phyloP scores from a whole-genome alignment of 164 flowering plant genomes.

The Liriodendron chinense region DNA sequence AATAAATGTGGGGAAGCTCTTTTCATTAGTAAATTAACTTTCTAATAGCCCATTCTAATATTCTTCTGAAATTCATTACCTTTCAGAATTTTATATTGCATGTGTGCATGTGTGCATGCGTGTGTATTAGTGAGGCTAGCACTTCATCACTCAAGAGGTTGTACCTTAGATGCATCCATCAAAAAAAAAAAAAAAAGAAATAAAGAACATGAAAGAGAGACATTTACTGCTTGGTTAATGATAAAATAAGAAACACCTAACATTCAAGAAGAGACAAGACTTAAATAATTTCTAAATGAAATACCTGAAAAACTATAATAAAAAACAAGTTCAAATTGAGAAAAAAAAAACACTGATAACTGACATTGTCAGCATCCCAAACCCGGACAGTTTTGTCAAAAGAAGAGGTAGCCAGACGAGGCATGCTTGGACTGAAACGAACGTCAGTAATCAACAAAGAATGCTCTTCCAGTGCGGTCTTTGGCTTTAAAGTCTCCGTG shows the following conservation, averaged over 20 bases:
- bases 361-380: constrained; percentile 80
- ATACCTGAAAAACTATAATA: not conserved
- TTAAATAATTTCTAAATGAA: not conserved
- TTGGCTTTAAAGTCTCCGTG: constrained; percentile 48
- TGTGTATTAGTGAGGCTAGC: too few relatives aligned
- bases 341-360: constrained; percentile 12
- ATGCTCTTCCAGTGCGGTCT: constrained; percentile 73
- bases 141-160: too few relatives aligned
- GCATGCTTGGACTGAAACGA: constrained; percentile 68
- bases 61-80: too few relatives aligned
- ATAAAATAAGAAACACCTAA: not conserved
- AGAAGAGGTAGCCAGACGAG: constrained; percentile 75
- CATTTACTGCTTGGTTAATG: too few relatives aligned
- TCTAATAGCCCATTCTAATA: too few relatives aligned
- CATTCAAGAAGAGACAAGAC: not conserved
- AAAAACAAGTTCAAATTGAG: not conserved
- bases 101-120: too few relatives aligned
- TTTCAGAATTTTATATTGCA: too few relatives aligned
- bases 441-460: constrained; percentile 59
- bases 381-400: constrained; percentile 74
- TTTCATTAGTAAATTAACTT: too few relatives aligned
- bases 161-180: not conserved
- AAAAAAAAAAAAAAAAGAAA: not conserved
- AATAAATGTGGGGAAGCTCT: too few relatives aligned
- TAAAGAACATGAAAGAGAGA: not conserved